Evolutionary conservation across 176 grass and related monocot genomes (phyloP).

Genomic region (Musa itinerans): DNA sequence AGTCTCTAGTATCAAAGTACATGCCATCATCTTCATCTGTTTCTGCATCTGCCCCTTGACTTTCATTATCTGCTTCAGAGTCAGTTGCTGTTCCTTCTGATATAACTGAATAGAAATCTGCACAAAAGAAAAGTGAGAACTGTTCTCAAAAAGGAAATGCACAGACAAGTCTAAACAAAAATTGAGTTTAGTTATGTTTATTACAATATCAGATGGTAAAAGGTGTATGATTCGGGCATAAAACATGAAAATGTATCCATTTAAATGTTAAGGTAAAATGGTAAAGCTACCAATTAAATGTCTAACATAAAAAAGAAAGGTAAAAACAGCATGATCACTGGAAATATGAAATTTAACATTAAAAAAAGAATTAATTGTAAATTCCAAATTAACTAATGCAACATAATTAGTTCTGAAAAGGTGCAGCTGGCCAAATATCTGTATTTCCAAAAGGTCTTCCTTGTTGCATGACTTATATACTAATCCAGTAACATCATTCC

Average conservation of each 20-base stretch:
- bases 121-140: constrained; percentile 11
- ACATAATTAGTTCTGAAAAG: too few relatives aligned
- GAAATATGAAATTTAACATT: too few relatives aligned
- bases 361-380: too few relatives aligned
- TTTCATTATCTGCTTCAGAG: constrained; percentile 80
- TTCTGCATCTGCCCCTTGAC: constrained; percentile 71
- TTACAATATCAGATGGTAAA: not conserved
- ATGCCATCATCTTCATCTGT: constrained; percentile 69
- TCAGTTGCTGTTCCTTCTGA: constrained; percentile 80
- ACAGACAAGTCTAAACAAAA: not conserved
- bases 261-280: not conserved
- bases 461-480: too few relatives aligned
- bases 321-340: too few relatives aligned
- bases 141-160: not conserved
- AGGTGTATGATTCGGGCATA: not conserved
- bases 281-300: not conserved
- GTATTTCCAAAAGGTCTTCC: too few relatives aligned
- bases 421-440: too few relatives aligned
- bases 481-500: too few relatives aligned
- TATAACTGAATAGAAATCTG: constrained; percentile 97
- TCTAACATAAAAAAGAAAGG: not conserved
- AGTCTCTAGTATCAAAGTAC: constrained; percentile 89
- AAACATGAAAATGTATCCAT: too few relatives aligned
- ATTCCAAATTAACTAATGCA: too few relatives aligned
- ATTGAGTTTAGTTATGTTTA: too few relatives aligned